Base-by-base conservation (phyloP, 1,139 yeast genomes). In the Blastobotrys indianensis region DNA sequence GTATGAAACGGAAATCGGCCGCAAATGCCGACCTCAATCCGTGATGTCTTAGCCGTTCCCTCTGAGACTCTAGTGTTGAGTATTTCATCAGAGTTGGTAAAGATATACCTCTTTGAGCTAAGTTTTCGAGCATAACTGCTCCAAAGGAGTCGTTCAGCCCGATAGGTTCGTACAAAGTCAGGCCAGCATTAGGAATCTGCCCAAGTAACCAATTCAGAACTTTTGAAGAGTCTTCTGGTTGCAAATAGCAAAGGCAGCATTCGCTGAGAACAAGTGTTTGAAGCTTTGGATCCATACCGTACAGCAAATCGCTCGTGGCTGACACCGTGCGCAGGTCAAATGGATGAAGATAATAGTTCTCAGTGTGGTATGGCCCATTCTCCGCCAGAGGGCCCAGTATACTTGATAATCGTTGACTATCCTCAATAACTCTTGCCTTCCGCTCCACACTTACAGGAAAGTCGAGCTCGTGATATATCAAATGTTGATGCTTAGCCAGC, bases 261-360 rank as follows among this genome's bases (percentile, higher is more conserved):
- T 92, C 98, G 48, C 95, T 82, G 25, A 92, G 67, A 2, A 90
- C 66, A 8, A 92, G 60, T 0, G 97, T 87, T 1, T 94, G 94
- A 1, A 67, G 41, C 0, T 58, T 42, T 1, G 60, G 41, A 47
- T 73, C 72, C 32, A 80, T 54, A 3, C 62, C 64, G 1, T 46
- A 42, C 10, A 61, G 52, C 1, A 54, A 37, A 1, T 46, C 41
- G 11, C 51, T 40, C 2, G 39, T 41, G 2, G 42, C 47, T 9
- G 33, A 44, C 10, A 66, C 42, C 2, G 51, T 44, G 10, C 90
- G 67, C 39, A 85, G 64, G 59, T 85, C 94, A 11, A 65, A 51
- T 0, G 82, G 80, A 45, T 75, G 65, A 32, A 83, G 59, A 54
- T 75, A 78, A 59, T 83, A 85, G 2, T 62, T 67, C 0, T 53